phyloP scores from a whole-genome alignment of 768 basidiomycete genomes.

The Lentinula detonsa region DNA sequence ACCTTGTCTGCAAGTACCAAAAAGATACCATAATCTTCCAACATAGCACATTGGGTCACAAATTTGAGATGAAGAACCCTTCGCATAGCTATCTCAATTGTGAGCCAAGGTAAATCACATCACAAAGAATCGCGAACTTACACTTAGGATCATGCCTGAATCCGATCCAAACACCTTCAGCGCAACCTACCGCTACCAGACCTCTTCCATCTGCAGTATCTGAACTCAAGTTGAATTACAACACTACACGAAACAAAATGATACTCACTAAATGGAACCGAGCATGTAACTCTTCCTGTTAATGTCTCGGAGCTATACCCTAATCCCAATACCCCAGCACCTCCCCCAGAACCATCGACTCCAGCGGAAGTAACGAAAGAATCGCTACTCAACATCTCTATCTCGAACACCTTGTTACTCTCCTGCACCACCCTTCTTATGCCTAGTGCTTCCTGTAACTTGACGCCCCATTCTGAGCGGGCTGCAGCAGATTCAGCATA shows the following conservation, averaged over 20 bases:
- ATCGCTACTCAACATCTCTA: constrained; percentile 83
- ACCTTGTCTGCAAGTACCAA: constrained; percentile 92
- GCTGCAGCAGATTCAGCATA: constrained; percentile 78
- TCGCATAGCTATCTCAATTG: constrained; percentile 44
- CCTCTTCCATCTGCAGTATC: constrained; percentile 77
- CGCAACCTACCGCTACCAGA: constrained; percentile 85
- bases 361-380: constrained; percentile 79
- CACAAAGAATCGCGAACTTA: constrained; percentile 21
- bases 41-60: constrained; percentile 64
- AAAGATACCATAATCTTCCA: constrained; percentile 75
- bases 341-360: constrained; percentile 25
- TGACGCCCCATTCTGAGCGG: constrained; percentile 83
- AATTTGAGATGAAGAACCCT: constrained; percentile 68
- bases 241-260: constrained; percentile 7
- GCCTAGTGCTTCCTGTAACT: constrained; percentile 83
- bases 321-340: constrained; percentile 26
- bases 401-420: constrained; percentile 91
- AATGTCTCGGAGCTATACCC: constrained; percentile 76
- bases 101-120: constrained; percentile 1
- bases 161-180: constrained; percentile 94
- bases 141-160: constrained; percentile 66
- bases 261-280: constrained; percentile 81
- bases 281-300: constrained; percentile 87
- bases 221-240: constrained; percentile 35
- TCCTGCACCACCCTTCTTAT: constrained; percentile 85